A percentile compares a stretch with the other conserved stretches of the same genome.
Conservation (phyloP, 163 green algal genomes). For the Picocystis sp. region DNA sequence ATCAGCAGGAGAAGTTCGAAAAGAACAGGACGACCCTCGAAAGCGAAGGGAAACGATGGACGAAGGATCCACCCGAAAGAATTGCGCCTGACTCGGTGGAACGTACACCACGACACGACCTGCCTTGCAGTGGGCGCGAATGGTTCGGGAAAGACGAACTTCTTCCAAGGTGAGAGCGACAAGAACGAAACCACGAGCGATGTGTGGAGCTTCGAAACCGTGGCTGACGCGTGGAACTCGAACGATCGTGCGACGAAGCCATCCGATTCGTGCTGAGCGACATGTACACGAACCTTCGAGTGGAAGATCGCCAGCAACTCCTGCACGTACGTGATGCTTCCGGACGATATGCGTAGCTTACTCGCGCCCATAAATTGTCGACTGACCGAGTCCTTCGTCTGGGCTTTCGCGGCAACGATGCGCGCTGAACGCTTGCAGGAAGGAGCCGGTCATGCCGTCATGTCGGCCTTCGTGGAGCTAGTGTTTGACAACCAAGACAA, state of each 20-base stretch:
- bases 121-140: constrained; percentile 71
- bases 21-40: too few relatives aligned
- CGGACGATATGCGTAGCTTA: not conserved
- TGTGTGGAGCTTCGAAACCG: not conserved
- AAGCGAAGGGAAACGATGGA: too few relatives aligned
- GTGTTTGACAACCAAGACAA: constrained; percentile 94
- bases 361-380: not conserved
- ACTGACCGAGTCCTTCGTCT: not conserved
- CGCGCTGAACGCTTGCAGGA: constrained; percentile 42
- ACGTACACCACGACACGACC: too few relatives aligned
- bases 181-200: not conserved
- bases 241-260: constrained; percentile 42
- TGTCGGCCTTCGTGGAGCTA: constrained; percentile 87
- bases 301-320: constrained; percentile 71
- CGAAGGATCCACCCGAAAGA: too few relatives aligned
- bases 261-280: constrained; percentile 96
- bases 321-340: constrained; percentile 57
- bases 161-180: constrained; percentile 76
- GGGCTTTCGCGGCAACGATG: not conserved
- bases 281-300: constrained; percentile 45
- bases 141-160: constrained; percentile 94
- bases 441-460: constrained; percentile 66
- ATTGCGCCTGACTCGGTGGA: not conserved
- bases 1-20: too few relatives aligned
- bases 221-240: not conserved